These are phyloP conservation scores for Daldinia childiae DNA, from an alignment of 495 filamentous ascomycete genomes.

Conservation along the genomic window DNA sequence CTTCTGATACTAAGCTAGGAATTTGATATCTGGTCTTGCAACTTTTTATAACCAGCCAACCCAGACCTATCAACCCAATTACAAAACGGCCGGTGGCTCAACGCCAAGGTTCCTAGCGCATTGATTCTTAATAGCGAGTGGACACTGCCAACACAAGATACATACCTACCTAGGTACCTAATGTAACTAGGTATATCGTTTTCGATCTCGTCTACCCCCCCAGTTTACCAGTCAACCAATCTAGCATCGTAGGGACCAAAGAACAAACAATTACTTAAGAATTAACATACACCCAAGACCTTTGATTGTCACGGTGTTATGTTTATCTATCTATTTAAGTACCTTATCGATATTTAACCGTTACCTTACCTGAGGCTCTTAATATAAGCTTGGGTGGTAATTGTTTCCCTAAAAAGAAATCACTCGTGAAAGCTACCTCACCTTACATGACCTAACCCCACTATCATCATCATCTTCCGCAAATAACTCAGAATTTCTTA, in stretches of 20 bases:
- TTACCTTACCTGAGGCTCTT: neutral
- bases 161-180: too few relatives aligned
- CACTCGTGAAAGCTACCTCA: slow-evolving; percentile 30
- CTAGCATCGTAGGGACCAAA: neutral
- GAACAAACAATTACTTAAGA: neutral
- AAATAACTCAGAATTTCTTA: slow-evolving; percentile 27
- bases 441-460: slow-evolving; percentile 22
- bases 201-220: slow-evolving; percentile 5
- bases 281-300: neutral
- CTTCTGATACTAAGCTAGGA: slow-evolving; percentile 10
- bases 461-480: slow-evolving; percentile 20
- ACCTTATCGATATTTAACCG: neutral
- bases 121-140: slow-evolving; percentile 2
- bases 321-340: neutral
- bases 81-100: slow-evolving; percentile 15
- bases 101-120: slow-evolving; percentile 28
- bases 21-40: slow-evolving; percentile 13
- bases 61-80: slow-evolving; percentile 14
- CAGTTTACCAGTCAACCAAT: neutral
- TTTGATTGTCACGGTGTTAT: neutral
- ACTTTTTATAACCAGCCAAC: slow-evolving; percentile 5
- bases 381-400: slow-evolving; percentile 2
- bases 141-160: slow-evolving; percentile 5
- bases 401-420: slow-evolving; percentile 18
- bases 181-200: too few relatives aligned